phyloP scores from a whole-genome alignment of 352 stramenopile species.

The Peronospora farinosa region DNA sequence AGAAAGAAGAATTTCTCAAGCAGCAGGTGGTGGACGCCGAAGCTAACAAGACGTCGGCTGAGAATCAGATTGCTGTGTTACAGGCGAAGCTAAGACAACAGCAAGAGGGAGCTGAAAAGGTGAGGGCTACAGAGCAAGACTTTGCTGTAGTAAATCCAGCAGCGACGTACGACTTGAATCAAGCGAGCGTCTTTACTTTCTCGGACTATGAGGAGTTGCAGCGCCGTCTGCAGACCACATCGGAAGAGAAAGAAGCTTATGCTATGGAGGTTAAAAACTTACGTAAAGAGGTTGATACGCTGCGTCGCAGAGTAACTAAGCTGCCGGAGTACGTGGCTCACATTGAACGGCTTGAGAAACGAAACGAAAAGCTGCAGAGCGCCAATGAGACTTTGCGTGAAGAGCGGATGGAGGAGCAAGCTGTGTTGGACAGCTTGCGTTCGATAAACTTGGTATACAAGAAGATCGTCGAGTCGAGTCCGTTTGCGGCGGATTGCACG shows the following conservation, averaged over 20 bases:
- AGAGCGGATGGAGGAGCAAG: constrained; percentile 59
- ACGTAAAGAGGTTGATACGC: constrained; percentile 44
- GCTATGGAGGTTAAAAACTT: constrained; percentile 47
- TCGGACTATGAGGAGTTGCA: constrained; percentile 50
- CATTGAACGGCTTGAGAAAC: constrained; percentile 56
- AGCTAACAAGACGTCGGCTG: constrained; percentile 24
- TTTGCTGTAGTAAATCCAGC: constrained; percentile 37
- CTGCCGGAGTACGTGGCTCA: constrained; percentile 33
- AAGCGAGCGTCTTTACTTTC: constrained; percentile 49
- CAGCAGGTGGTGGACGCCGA: constrained; percentile 30
- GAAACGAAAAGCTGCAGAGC: constrained; percentile 44
- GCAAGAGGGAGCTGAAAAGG: constrained; percentile 9
- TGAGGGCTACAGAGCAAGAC: constrained; percentile 11
- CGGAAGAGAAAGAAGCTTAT: constrained; percentile 40
- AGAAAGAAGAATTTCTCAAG: constrained; percentile 43
- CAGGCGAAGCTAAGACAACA: constrained; percentile 21
- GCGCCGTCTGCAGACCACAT: constrained; percentile 33
- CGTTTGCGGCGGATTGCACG: constrained; percentile 33
- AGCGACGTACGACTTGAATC: constrained; percentile 51
- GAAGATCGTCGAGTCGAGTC: constrained; percentile 55
- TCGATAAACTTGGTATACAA: constrained; percentile 69
- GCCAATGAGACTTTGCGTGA: constrained; percentile 49
- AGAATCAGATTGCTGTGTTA: constrained; percentile 33
- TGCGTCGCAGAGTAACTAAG: constrained; percentile 40
- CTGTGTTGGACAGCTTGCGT: constrained; percentile 56